These are phyloP conservation scores for Pseudonectria foliicola DNA, from an alignment of 2,329 filamentous ascomycete species.

Conservation along the genomic window DNA sequence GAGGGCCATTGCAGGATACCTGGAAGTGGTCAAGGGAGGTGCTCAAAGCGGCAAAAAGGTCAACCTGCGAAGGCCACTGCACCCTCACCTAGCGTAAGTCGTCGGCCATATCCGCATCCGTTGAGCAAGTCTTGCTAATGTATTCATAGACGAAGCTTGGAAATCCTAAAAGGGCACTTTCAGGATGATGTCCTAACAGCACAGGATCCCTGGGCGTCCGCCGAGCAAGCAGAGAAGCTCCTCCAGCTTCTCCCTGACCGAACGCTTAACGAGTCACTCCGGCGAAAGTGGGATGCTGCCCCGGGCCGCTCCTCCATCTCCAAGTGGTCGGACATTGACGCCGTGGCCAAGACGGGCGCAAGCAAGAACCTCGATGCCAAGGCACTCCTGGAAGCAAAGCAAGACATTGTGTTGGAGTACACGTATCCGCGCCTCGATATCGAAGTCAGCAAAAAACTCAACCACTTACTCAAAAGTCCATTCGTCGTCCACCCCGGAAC, in stretches of 20 bases:
- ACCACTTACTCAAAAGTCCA: constrained; percentile 94
- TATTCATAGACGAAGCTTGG: constrained; percentile 62
- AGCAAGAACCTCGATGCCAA: constrained; percentile 65
- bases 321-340: constrained; percentile 95
- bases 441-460: constrained; percentile 94
- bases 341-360: constrained; percentile 68
- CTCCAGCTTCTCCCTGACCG: constrained; percentile 80
- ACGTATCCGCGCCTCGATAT: constrained; percentile 96
- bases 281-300: constrained; percentile 84
- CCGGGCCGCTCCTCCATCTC: constrained; percentile 67
- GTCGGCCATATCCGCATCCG: neutral
- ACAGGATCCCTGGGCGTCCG: constrained; percentile 76
- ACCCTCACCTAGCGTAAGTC: constrained; percentile 73
- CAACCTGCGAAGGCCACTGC: constrained; percentile 75
- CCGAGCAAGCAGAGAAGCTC: constrained; percentile 67
- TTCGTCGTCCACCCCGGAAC: constrained; percentile 96
- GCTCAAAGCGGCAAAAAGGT: constrained; percentile 81
- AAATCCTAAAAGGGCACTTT: constrained; percentile 79
- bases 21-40: constrained; percentile 84
- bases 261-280: constrained; percentile 66
- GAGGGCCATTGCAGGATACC: constrained; percentile 77
- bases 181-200: constrained; percentile 70
- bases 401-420: constrained; percentile 94
- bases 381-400: constrained; percentile 79
- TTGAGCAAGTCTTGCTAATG: constrained; percentile 10